Evolutionary conservation across 2,329 filamentous ascomycete genomes (phyloP).

Genomic region (Didymella pomorum): DNA sequence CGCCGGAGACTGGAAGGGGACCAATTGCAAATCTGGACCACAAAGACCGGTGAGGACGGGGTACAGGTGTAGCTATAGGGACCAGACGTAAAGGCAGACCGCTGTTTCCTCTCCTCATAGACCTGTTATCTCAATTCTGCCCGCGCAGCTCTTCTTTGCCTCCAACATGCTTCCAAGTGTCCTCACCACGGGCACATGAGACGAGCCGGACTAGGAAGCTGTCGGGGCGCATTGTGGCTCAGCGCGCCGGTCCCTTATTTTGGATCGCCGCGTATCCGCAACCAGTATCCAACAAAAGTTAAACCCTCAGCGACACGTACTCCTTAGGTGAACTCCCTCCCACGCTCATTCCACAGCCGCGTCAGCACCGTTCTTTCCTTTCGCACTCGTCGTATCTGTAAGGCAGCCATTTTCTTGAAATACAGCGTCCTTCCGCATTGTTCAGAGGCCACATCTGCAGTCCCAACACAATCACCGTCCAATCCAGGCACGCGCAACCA

Average conservation of each 20-base stretch:
- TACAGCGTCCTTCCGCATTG: constrained; percentile 1
- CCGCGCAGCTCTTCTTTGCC: constrained; percentile 1
- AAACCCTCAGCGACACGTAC: constrained; percentile 18
- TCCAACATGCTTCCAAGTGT: constrained; percentile 5
- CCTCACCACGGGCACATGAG: constrained; percentile 11
- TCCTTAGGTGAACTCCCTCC: constrained; percentile 14
- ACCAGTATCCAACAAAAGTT: constrained; percentile 7
- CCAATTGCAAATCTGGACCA: constrained; percentile 12
- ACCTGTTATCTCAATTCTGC: not conserved
- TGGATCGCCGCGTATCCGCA: constrained; percentile 15
- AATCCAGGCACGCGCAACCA: constrained; percentile 14
- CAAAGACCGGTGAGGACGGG: constrained; percentile 12
- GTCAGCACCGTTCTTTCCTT: constrained; percentile 28
- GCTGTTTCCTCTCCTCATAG: not conserved
- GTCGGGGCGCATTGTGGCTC: constrained; percentile 17
- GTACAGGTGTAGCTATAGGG: constrained; percentile 14
- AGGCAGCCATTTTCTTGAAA: constrained; percentile 39
- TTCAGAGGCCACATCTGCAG: constrained; percentile 43
- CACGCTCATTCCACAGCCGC: constrained; percentile 34
- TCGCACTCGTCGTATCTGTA: constrained; percentile 27
- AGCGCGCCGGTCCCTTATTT: constrained; percentile 14
- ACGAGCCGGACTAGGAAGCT: constrained; percentile 13
- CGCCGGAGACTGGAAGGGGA: constrained; percentile 38
- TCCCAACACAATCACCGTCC: constrained; percentile 3
- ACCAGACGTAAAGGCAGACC: constrained; percentile 15